Base-by-base conservation (phyloP, 1,139 yeast species). In the Yamadazyma dushanensis region DNA sequence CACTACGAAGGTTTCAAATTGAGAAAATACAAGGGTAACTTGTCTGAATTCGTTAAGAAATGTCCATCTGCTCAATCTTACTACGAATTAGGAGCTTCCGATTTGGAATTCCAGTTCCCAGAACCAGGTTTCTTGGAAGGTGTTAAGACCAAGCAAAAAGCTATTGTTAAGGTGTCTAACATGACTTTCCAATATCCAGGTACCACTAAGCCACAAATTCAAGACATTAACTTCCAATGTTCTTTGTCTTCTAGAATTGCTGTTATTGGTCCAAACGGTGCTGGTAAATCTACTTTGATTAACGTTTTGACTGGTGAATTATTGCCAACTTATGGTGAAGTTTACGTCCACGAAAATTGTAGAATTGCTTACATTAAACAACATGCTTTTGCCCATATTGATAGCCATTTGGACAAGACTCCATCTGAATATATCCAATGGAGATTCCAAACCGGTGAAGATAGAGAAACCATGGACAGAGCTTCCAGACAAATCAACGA, bases 361-460 rank as follows among this genome's bases (percentile, higher is more conserved):
- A 95, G 98, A 83, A 92, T 92, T 61, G 97, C 97, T 62, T 92
- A 92, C 90, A 90, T 92, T 62, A 92, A 92, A 79, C 98, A 92
- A 79, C 97, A 92, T 73, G 98, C 98, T 70, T 92, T 92, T 67
- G 97, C 97, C 50, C 98, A 92, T 73, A 89, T 92, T 66, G 98
- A 92, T 76, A 81, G 87, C 71, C 98, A 92, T 70, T 83, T 90
- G 73, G 98, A 92, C 82, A 86, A 86, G 82, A 92, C 98, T 64
- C 98, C 98, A 65, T 89, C 97, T 63, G 98, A 92, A 79, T 92
- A 92, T 78, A 92, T 92, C 58, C 98, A 92, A 80, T 92, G 98
- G 98, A 90, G 98, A 83, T 92, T 90, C 97, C 98, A 92, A 80
- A 92, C 98, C 66, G 98, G 98, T 88, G 98, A 92, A 79, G 98